Percentiles rank a stretch among this genome's conserved stretches.
These are phyloP conservation scores for Xylariaceae sp. DNA, from an alignment of 2,329 filamentous ascomycete species.

Conservation along the genomic window DNA sequence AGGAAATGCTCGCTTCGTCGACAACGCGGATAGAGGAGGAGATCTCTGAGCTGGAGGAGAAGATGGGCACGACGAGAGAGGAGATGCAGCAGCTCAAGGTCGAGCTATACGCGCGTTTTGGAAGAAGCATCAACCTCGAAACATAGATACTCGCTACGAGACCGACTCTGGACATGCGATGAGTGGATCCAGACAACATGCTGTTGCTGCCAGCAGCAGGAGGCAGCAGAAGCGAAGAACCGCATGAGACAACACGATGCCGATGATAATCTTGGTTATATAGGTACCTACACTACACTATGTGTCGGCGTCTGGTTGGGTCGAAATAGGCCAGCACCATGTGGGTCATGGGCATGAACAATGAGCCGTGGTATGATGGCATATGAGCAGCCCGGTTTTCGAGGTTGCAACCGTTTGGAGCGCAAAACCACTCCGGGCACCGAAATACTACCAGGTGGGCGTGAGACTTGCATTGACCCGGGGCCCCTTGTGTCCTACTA, in stretches of 20 bases:
- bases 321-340: neutral
- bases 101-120: conserved; percentile 88
- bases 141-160: conserved; percentile 47
- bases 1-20: conserved; percentile 72
- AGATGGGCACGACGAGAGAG: conserved; percentile 67
- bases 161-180: neutral
- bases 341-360: neutral
- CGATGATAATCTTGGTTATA: neutral
- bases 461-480: neutral
- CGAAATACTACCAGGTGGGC: neutral
- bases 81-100: conserved; percentile 91
- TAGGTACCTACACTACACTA: neutral
- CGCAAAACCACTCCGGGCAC: neutral
- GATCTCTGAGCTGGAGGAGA: conserved; percentile 70
- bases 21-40: conserved; percentile 71
- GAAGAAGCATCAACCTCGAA: conserved; percentile 94
- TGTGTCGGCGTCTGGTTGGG: neutral
- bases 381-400: neutral
- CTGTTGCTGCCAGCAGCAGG: neutral
- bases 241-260: neutral
- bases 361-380: neutral
- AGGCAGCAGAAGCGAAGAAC: neutral
- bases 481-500: neutral
- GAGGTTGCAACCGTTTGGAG: neutral
- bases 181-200: neutral